Base-by-base conservation (phyloP, 495 filamentous ascomycete species). In the Lentithecium fluviatile region DNA sequence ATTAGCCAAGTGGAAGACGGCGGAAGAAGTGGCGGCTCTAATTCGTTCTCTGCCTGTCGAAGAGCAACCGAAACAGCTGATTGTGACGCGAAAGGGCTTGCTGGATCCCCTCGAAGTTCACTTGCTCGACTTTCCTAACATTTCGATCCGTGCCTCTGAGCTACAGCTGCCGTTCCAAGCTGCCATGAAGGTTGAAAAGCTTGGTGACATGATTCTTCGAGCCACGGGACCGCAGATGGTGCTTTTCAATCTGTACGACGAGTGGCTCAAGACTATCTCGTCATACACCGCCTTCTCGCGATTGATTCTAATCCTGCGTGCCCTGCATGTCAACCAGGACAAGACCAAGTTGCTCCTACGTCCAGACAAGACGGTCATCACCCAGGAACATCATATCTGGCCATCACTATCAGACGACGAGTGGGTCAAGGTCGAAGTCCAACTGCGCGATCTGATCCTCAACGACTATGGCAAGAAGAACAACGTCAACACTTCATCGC, bases 381-480 rank as follows among this genome's bases (percentile, higher is more conserved):
- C 95, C 1, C 91, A 97, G 68, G 91, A 97, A 71, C 95, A 99
- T 73, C 95, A 99, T 70, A 97, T 99, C 72, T 99, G 95, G 95
- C 95, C 95, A 1, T 85, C 89, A 2, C 77, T 99, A 8, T 87
- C 89, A 0, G 94, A 99, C 63, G 95, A 99, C 56, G 92, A 96
- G 65, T 99, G 95, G 94, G 91, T 97, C 73, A 96, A 97, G 82
- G 91, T 99, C 20, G 95, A 99, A 82, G 89, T 90, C 58, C 90
- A 96, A 71, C 77, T 99, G 50, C 85, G 95, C 67, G 95, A 99
- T 80, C 76, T 99, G 53, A 97, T 99, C 64, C 73, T 99, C 57
- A 96, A 97, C 59, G 94, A 99, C 72, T 99, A 99, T 68, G 95
- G 95, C 68, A 97, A 97, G 84, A 97, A 97, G 81, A 99, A 97